Conservation (phyloP, 139 green algal genomes). For the Closterium sp. region DNA sequence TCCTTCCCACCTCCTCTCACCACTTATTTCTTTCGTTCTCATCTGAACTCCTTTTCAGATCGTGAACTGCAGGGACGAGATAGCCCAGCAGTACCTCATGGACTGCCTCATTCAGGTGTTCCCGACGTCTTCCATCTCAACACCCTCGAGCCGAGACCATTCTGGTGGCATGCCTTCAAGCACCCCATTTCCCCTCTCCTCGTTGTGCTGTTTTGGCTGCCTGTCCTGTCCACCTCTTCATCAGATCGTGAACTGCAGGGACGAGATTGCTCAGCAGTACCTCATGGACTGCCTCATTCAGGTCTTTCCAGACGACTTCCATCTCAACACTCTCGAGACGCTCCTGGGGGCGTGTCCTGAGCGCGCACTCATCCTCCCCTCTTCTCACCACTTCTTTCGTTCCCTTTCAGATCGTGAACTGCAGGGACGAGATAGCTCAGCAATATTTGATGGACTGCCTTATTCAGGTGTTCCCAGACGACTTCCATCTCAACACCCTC, state of each 20-base stretch:
- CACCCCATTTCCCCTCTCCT: no score
- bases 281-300: conserved; percentile 90
- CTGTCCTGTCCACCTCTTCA: background rate
- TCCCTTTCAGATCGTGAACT: conserved; percentile 79
- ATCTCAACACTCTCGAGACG: conserved; percentile 82
- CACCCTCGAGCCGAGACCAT: no score
- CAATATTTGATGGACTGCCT: conserved; percentile 97
- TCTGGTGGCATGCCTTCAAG: no score
- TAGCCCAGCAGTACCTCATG: conserved; percentile 98
- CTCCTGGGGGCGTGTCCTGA: conserved; percentile 80
- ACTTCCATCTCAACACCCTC: conserved; percentile 93
- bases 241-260: conserved; percentile 89
- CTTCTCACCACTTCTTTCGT: conserved; percentile 13
- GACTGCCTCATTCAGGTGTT: conserved; percentile 77
- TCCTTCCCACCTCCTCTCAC: no score
- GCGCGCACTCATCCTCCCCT: conserved; percentile 70
- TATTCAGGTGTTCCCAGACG: conserved; percentile 85
- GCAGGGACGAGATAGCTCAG: conserved; percentile 96
- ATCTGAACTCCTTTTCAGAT: conserved; percentile 69
- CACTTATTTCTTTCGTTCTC: no score
- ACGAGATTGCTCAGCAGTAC: conserved; percentile 97
- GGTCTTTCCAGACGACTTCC: conserved; percentile 92
- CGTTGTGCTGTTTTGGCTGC: no score
- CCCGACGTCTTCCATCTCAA: no score
- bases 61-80: conserved; percentile 88